Conservation (phyloP, 1,139 yeast genomes). For the Scheffersomyces titani region DNA sequence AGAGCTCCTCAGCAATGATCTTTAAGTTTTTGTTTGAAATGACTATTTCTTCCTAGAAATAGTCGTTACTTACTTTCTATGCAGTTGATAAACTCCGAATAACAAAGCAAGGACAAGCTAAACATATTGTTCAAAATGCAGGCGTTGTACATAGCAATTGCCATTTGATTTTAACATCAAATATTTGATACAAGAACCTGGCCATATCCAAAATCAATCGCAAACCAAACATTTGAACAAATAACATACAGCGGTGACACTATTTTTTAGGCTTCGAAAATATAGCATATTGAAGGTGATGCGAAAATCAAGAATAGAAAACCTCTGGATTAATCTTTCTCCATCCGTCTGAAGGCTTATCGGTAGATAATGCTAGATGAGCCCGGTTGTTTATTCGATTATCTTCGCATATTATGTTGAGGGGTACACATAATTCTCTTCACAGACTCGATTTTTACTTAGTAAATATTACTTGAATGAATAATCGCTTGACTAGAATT, state of each 20-base stretch:
- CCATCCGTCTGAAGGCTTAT: no score
- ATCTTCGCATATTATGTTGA: background rate
- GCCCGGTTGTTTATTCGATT: background rate
- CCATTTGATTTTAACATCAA: background rate
- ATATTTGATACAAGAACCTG: background rate
- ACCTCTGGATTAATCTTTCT: background rate
- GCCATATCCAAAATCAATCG: background rate
- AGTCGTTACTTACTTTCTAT: background rate
- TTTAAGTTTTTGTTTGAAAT: background rate
- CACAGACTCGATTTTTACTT: background rate
- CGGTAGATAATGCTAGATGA: no score
- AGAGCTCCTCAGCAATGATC: background rate
- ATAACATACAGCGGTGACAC: background rate
- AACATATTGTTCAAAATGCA: background rate
- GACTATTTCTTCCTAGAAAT: background rate
- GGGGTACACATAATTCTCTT: background rate
- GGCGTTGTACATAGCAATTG: background rate
- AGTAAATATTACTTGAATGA: background rate
- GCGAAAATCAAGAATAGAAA: background rate
- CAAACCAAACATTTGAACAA: background rate
- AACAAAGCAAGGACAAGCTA: background rate
- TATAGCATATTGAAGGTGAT: background rate
- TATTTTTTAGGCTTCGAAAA: background rate
- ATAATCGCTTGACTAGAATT: background rate
- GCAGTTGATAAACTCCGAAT: background rate